Percentiles rank a stretch among this genome's conserved stretches.
Conservation (phyloP, 441 rosid species). For the Metrosideros polymorpha region DNA sequence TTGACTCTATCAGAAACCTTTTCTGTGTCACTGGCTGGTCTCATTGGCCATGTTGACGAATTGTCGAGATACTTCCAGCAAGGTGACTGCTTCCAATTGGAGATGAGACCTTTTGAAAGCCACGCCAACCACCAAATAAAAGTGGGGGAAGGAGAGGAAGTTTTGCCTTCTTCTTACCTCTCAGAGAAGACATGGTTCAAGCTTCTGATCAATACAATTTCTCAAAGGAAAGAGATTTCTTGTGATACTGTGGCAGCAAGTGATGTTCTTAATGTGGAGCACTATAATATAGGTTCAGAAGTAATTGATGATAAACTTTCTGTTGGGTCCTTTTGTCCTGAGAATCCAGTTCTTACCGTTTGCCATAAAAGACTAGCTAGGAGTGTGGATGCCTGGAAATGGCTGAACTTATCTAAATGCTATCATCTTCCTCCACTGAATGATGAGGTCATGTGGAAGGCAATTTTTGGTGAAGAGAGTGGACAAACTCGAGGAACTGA, state of each 20-base stretch:
- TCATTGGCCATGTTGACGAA: conserved; percentile 70
- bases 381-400: conserved; percentile 35
- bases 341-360: conserved; percentile 64
- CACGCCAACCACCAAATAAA: conserved; percentile 6
- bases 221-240: conserved; percentile 26
- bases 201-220: conserved; percentile 35
- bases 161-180: conserved; percentile 20
- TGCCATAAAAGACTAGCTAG: conserved; percentile 43
- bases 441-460: conserved; percentile 56
- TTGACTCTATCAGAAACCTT: conserved; percentile 75
- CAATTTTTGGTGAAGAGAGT: conserved; percentile 41
- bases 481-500: neutral
- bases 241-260: conserved; percentile 20
- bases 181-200: conserved; percentile 45
- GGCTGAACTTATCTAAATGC: conserved; percentile 48
- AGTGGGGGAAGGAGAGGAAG: conserved; percentile 20
- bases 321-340: conserved; percentile 50
- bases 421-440: conserved; percentile 66
- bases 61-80: conserved; percentile 44
- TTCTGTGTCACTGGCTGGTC: conserved; percentile 67
- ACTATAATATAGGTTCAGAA: conserved; percentile 7
- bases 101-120: conserved; percentile 26
- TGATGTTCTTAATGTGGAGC: conserved; percentile 10
- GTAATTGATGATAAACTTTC: conserved; percentile 15
- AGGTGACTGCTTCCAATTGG: conserved; percentile 26